Evolutionary conservation across 345 rosid species (phyloP).

Genomic region (Diplotaxis tenuifolia): DNA sequence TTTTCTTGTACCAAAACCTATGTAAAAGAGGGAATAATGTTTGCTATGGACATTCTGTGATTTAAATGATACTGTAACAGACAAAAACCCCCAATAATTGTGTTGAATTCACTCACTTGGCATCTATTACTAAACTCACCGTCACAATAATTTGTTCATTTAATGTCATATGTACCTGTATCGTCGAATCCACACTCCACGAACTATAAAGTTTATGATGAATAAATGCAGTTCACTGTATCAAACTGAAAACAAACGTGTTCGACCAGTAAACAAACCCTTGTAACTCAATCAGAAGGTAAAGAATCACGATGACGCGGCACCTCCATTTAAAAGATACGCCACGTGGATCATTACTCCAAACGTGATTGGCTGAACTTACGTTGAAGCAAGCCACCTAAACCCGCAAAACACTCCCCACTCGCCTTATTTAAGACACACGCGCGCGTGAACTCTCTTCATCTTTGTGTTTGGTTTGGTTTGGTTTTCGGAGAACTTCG

Average conservation of each 20-base stretch:
- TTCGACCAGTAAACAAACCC: background rate
- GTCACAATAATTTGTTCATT: background rate
- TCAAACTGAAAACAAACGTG: background rate
- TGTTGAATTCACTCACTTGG: background rate
- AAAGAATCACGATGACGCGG: constrained; percentile 15
- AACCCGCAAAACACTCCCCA: background rate
- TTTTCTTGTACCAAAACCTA: too few relatives aligned
- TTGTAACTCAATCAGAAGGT: background rate
- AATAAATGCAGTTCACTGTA: background rate
- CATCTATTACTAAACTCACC: background rate
- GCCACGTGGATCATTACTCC: constrained; percentile 10
- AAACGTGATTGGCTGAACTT: constrained; percentile 18
- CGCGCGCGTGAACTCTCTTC: constrained; percentile 24
- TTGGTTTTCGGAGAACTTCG: constrained; percentile 15
- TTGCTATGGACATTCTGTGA: too few relatives aligned
- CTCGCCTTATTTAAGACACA: background rate
- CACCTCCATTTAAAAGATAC: background rate
- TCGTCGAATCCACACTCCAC: background rate
- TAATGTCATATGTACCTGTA: background rate
- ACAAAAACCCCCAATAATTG: background rate
- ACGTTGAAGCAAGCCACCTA: constrained; percentile 35
- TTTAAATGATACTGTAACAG: background rate
- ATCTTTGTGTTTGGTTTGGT: background rate
- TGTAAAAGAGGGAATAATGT: too few relatives aligned
- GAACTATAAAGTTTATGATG: background rate